Conservation (phyloP, 2,329 filamentous ascomycete genomes). For the Diplodia intermedia region DNA sequence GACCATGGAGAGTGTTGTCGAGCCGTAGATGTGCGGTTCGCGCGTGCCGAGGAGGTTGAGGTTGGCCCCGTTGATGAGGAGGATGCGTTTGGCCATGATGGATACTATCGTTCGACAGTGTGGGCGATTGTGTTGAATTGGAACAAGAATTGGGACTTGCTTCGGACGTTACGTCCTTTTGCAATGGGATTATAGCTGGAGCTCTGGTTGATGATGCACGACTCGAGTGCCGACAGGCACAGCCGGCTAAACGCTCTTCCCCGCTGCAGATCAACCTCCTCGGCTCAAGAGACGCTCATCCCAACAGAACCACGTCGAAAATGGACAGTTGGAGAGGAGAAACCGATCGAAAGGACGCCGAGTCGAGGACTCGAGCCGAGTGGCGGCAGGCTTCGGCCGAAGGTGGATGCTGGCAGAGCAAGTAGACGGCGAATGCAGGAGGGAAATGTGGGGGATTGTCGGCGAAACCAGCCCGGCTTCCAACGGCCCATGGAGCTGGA, state of each 20-base stretch:
- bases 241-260: constrained; percentile 17
- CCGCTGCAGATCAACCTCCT: neutral
- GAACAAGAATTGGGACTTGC: neutral
- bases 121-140: neutral
- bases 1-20: constrained; percentile 70
- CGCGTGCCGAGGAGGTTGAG: constrained; percentile 79
- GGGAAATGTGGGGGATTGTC: neutral
- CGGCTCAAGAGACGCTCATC: constrained; percentile 6
- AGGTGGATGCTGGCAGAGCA: neutral
- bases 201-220: too few species aligned
- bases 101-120: neutral
- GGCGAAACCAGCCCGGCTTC: constrained; percentile 12
- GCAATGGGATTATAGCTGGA: neutral
- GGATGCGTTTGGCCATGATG: constrained; percentile 58
- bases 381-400: neutral
- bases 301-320: neutral
- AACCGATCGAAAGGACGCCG: too few species aligned
- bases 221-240: neutral
- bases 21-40: constrained; percentile 76
- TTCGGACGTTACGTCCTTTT: too few species aligned
- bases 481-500: neutral
- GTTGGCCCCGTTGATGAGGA: constrained; percentile 83
- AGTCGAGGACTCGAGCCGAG: neutral
- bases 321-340: neutral
- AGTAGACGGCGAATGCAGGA: neutral